Percentiles rank a stretch among this genome's conserved stretches.
Conservation (phyloP, 495 filamentous ascomycete species). For the Xylaria longipes region DNA sequence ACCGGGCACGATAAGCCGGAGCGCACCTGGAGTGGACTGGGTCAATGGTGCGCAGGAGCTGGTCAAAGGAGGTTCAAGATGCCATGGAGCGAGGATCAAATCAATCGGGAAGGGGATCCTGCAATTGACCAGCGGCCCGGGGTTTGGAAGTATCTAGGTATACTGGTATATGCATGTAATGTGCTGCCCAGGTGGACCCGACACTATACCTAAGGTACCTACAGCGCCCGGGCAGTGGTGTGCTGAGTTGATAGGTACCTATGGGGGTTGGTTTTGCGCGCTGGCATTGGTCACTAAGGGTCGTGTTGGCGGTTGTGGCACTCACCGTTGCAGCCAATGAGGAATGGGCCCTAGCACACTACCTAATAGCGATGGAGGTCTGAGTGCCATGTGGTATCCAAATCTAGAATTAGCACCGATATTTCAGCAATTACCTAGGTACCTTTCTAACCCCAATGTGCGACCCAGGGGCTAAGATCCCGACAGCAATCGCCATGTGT, state of each 20-base stretch:
- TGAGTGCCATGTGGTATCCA: constrained; percentile 4
- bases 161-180: constrained; percentile 8
- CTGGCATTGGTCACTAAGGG: constrained; percentile 12
- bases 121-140: background rate
- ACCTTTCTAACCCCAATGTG: constrained; percentile 9
- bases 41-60: constrained; percentile 15
- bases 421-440: background rate
- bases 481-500: background rate
- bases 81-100: constrained; percentile 19
- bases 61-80: constrained; percentile 30
- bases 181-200: background rate
- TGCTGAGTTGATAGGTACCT: background rate
- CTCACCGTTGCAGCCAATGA: constrained; percentile 17
- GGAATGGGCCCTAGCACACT: background rate
- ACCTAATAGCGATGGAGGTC: background rate
- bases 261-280: background rate
- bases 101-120: constrained; percentile 17
- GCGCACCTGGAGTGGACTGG: constrained; percentile 5
- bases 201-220: too few species aligned
- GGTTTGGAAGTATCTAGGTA: background rate
- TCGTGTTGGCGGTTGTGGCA: background rate
- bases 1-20: background rate
- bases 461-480: constrained; percentile 15
- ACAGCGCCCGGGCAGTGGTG: background rate
- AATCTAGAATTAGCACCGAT: background rate